Conservation (phyloP, 306 rosid species). For the Potentilla sterilis region DNA sequence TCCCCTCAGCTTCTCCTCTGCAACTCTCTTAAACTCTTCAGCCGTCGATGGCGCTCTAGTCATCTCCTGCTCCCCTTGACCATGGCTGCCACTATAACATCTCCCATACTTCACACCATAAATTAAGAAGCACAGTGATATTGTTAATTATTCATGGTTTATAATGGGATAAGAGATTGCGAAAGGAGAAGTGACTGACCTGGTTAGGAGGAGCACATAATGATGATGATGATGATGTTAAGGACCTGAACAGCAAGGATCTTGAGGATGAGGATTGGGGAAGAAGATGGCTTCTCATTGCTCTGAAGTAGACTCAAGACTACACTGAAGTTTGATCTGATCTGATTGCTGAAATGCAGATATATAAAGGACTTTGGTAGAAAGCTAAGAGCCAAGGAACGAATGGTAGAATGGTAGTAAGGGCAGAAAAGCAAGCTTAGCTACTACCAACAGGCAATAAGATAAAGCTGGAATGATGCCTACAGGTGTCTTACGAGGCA, state of each 20-base stretch:
- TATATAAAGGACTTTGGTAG: not conserved
- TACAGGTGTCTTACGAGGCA: not conserved
- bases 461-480: not conserved
- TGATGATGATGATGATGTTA: not conserved
- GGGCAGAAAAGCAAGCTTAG: not conserved
- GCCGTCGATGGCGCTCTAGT: conserved; percentile 32
- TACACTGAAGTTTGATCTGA: not conserved
- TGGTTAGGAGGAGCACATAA: conserved; percentile 10
- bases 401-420: not conserved
- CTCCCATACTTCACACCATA: not conserved
- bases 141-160: not conserved
- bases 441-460: not conserved
- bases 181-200: conserved; percentile 12
- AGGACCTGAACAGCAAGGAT: conserved; percentile 16
- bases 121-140: not conserved
- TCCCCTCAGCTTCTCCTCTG: conserved; percentile 30
- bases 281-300: conserved; percentile 19
- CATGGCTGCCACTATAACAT: conserved; percentile 5
- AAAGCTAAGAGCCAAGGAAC: not conserved
- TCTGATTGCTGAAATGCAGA: too few species aligned
- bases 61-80: not conserved
- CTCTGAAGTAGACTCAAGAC: not conserved
- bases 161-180: not conserved
- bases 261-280: conserved; percentile 4
- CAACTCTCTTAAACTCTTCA: conserved; percentile 22